These are phyloP conservation scores for Boeremia exigua DNA, from an alignment of 2,329 filamentous ascomycete species.

Conservation along the genomic window DNA sequence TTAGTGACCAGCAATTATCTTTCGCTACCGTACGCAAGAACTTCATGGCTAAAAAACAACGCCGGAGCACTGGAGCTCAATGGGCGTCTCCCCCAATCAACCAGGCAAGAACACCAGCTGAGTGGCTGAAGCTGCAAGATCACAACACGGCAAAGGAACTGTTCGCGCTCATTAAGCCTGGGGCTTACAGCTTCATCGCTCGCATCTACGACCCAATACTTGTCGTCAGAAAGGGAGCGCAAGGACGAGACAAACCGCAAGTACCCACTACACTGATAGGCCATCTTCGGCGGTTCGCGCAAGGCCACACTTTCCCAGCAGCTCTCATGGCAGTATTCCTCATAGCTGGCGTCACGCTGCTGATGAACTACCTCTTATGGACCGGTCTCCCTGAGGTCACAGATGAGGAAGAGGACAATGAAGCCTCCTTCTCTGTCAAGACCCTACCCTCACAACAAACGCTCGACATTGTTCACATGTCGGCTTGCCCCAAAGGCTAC, in stretches of 20 bases:
- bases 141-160: conserved; percentile 79
- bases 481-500: conserved; percentile 67
- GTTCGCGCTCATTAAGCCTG: conserved; percentile 76
- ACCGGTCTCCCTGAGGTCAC: conserved; percentile 60
- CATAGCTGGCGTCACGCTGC: conserved; percentile 68
- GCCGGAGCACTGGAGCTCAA: conserved; percentile 18
- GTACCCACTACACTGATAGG: conserved; percentile 60
- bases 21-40: conserved; percentile 28
- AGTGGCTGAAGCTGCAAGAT: conserved; percentile 79
- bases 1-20: conserved; percentile 52
- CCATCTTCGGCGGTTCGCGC: conserved; percentile 54
- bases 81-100: conserved; percentile 65
- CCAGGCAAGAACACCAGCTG: conserved; percentile 75
- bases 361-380: conserved; percentile 78
- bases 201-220: conserved; percentile 76
- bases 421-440: conserved; percentile 64
- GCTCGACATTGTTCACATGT: conserved; percentile 72
- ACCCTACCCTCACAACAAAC: conserved; percentile 68
- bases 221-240: conserved; percentile 72
- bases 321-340: conserved; percentile 67
- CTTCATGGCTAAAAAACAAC: conserved; percentile 30
- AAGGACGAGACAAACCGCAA: conserved; percentile 64
- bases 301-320: conserved; percentile 74
- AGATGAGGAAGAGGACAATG: conserved; percentile 55
- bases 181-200: conserved; percentile 73